Percentiles rank a stretch among this genome's conserved stretches.
phyloP scores from a whole-genome alignment of 192 early-diverging fungal species.

The Coemansia sp. region DNA sequence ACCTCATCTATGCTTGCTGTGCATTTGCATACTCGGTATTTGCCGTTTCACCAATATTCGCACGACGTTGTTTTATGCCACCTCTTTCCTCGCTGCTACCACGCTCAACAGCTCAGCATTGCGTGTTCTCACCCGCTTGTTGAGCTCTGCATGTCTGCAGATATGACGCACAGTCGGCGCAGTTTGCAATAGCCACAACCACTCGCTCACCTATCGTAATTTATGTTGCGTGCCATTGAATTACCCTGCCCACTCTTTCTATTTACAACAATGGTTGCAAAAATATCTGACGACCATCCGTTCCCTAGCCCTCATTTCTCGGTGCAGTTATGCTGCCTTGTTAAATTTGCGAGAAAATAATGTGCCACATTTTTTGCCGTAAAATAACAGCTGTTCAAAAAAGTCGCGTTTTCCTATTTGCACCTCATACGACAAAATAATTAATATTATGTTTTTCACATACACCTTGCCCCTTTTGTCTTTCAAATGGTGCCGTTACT shows the following conservation, averaged over 20 bases:
- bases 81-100: neutral
- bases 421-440: neutral
- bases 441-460: neutral
- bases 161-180: neutral
- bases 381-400: neutral
- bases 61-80: conserved; percentile 1
- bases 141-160: neutral
- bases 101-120: neutral
- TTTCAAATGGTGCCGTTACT: neutral
- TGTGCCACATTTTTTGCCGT: neutral
- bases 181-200: neutral
- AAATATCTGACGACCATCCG: neutral
- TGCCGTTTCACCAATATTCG: neutral
- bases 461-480: neutral
- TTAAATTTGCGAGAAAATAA: conserved; percentile 3
- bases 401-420: neutral
- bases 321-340: neutral
- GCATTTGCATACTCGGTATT: conserved; percentile 1
- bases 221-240: neutral
- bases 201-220: neutral
- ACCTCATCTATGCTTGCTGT: neutral
- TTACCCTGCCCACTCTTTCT: conserved; percentile 3
- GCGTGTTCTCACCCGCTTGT: neutral
- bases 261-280: neutral
- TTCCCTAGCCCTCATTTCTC: neutral